A percentile compares a stretch with the other conserved stretches of the same genome.
Conservation (phyloP, 1,139 yeast genomes). For the Suhomyces wounanorum region DNA sequence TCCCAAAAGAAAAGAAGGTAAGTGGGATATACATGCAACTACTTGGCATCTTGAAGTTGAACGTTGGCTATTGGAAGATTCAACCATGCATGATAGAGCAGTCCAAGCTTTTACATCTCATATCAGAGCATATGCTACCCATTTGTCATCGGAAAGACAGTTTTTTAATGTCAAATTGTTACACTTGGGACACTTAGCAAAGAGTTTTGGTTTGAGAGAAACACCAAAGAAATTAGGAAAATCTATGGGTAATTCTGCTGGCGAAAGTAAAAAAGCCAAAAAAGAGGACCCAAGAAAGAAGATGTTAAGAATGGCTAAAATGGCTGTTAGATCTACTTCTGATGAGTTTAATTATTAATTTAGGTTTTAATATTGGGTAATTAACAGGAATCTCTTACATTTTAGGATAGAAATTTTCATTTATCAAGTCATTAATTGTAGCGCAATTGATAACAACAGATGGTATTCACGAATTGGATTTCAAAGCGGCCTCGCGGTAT, state of each 20-base stretch:
- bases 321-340: conserved; percentile 63
- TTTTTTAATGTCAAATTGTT: conserved; percentile 77
- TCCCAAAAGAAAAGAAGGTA: conserved; percentile 39
- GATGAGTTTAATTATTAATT: conserved; percentile 69
- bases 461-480: background rate
- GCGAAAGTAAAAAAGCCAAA: conserved; percentile 32
- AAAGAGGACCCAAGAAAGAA: conserved; percentile 67
- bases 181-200: conserved; percentile 95
- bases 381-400: conserved; percentile 4
- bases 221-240: conserved; percentile 79
- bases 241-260: conserved; percentile 28
- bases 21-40: conserved; percentile 95
- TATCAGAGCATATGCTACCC: conserved; percentile 96
- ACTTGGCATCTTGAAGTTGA: conserved; percentile 93
- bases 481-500: conserved; percentile 9
- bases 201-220: conserved; percentile 90
- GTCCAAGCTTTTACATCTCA: conserved; percentile 84
- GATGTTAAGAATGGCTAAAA: conserved; percentile 76
- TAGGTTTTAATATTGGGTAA: background rate
- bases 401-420: background rate
- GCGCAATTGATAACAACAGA: background rate
- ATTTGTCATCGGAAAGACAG: conserved; percentile 73
- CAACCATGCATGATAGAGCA: conserved; percentile 60
- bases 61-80: conserved; percentile 79
- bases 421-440: background rate